Evolutionary conservation across 257 asterid species (phyloP).

Genomic region (Paulownia fortunei): DNA sequence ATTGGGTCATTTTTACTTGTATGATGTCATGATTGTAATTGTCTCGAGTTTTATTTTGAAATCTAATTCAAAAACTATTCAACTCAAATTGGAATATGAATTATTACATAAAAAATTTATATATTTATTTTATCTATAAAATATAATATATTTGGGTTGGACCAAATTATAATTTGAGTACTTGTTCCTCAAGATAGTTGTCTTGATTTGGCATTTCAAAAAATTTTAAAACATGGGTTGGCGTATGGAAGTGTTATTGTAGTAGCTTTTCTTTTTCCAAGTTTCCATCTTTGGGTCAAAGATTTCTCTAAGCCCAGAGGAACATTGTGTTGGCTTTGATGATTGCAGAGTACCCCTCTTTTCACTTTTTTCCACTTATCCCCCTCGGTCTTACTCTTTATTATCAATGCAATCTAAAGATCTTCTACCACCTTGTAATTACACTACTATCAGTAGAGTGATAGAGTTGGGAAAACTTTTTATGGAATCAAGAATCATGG

Average conservation of each 20-base stretch:
- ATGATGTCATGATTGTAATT: too few relatives aligned
- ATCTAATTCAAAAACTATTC: too few relatives aligned
- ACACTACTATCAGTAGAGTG: conserved; percentile 25
- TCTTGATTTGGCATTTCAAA: neutral
- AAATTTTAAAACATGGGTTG: neutral
- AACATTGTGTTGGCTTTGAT: conserved; percentile 73
- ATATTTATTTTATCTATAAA: too few relatives aligned
- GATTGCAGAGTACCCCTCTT: conserved; percentile 66
- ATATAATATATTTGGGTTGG: neutral
- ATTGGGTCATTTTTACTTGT: too few relatives aligned
- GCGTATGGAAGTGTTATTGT: conserved; percentile 12
- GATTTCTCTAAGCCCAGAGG: conserved; percentile 53
- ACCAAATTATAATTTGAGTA: neutral
- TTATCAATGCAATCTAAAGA: conserved; percentile 46
- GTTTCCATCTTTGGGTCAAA: conserved; percentile 81
- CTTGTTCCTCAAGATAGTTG: neutral
- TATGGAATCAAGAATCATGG: conserved; percentile 44
- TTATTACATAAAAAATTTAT: too few relatives aligned
- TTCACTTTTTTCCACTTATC: conserved; percentile 51
- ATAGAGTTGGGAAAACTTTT: conserved; percentile 34
- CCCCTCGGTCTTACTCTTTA: conserved; percentile 27
- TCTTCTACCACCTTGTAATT: conserved; percentile 36
- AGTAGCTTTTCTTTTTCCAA: conserved; percentile 49
- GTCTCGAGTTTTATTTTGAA: too few relatives aligned
- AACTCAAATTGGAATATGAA: too few relatives aligned